These are phyloP conservation scores for Candida yuanshanica DNA, from an alignment of 805 yeast species.

Conservation along the genomic window DNA sequence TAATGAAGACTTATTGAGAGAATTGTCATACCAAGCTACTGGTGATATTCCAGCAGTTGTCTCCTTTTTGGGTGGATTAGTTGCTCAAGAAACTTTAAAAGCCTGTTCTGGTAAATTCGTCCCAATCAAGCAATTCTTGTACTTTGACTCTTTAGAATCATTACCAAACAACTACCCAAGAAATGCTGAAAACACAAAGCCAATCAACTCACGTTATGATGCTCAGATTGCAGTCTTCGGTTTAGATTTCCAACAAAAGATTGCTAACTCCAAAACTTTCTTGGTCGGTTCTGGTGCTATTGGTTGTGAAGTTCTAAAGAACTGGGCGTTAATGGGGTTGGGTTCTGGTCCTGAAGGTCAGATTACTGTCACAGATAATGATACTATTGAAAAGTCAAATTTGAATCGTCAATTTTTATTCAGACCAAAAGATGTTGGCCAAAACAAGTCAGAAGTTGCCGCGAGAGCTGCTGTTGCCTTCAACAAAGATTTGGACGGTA, in stretches of 20 bases:
- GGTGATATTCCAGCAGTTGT: conserved; percentile 90
- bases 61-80: conserved; percentile 89
- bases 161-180: conserved; percentile 66
- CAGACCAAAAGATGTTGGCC: conserved; percentile 92
- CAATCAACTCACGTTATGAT: conserved; percentile 82
- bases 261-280: conserved; percentile 77
- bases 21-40: conserved; percentile 75
- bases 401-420: conserved; percentile 94
- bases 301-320: conserved; percentile 97
- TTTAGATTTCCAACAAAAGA: conserved; percentile 58
- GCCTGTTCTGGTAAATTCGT: conserved; percentile 92
- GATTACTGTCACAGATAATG: conserved; percentile 86
- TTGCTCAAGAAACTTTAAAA: conserved; percentile 95
- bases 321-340: conserved; percentile 96
- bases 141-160: conserved; percentile 91
- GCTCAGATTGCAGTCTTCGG: conserved; percentile 96
- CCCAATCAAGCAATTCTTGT: conserved; percentile 89
- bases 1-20: conserved; percentile 60
- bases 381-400: conserved; percentile 91
- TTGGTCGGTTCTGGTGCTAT: conserved; percentile 97
- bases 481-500: conserved; percentile 80
- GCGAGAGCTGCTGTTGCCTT: conserved; percentile 75
- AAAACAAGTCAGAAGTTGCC: conserved; percentile 85
- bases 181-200: conserved; percentile 65
- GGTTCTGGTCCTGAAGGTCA: conserved; percentile 89